Conservation (phyloP, 2,329 filamentous ascomycete genomes). For the Tympanopsis confertula region DNA sequence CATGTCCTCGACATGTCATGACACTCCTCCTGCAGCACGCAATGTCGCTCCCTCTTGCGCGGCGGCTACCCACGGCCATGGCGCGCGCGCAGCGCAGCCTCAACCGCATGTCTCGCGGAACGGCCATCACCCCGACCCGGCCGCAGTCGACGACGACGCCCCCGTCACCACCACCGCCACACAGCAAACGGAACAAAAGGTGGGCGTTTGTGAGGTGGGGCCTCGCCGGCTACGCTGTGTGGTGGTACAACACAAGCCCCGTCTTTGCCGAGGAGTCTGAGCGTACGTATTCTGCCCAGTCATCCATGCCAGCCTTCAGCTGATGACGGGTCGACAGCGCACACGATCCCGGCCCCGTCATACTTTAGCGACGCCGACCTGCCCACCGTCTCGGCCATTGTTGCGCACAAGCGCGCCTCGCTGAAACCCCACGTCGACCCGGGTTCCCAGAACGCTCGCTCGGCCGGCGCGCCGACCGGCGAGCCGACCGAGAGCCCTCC, state of each 20-base stretch:
- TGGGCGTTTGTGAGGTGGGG: slow-evolving; percentile 63
- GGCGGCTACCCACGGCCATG: no score
- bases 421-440: not conserved
- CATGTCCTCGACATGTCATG: no score
- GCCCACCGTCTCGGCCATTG: slow-evolving; percentile 55
- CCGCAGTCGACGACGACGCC: slow-evolving; percentile 4
- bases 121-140: slow-evolving; percentile 5
- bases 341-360: slow-evolving; percentile 27
- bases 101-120: slow-evolving; percentile 5
- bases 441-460: not conserved
- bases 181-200: slow-evolving; percentile 67
- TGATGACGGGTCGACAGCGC: not conserved
- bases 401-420: slow-evolving; percentile 44
- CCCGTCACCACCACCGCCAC: slow-evolving; percentile 3
- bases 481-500: no score
- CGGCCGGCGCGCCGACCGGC: no score
- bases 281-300: slow-evolving; percentile 38
- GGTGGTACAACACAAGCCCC: slow-evolving; percentile 87
- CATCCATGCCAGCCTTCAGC: not conserved
- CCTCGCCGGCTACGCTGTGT: slow-evolving; percentile 64
- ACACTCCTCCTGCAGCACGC: no score
- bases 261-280: slow-evolving; percentile 74
- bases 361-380: slow-evolving; percentile 44
- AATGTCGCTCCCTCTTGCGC: no score
- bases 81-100: no score